Evolutionary conservation across 306 rosid genomes (phyloP), one percentile per base, ranked within the genome.

Genomic region (Medicago arabica): DNA sequence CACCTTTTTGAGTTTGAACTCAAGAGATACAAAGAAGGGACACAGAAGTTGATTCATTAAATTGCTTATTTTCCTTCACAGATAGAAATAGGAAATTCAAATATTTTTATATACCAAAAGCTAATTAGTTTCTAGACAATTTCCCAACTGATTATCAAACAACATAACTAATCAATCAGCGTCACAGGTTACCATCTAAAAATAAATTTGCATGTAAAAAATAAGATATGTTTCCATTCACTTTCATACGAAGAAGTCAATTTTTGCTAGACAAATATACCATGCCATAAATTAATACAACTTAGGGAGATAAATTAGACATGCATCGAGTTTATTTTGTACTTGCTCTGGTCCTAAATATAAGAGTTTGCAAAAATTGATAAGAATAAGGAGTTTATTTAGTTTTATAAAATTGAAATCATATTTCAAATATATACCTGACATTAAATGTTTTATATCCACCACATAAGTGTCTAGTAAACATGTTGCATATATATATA

Each of bases 51-150:
- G 39, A 67, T 77, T 44, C 53, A 60, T 34, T 19, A 53, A 15
- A 11, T 72, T 72, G 2, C 25, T 5, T 41, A 9, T 1, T 28
- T 64, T 54, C 23, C 23, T 44, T 54, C 10, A 58, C 64, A 18
- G 12, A 17, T 13, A 55, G 10, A 8, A 43, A 66, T 11, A 58
- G 46, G 17, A 66, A 74, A 59, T 67, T 74, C 57, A 65, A 25
- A 5, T 13, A 2, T 7, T 1, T 47, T 11, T 13, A 19, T 9
- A 13, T 1, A 19, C 12, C 47, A 36, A 80, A 80, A 49, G 17
- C 17, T 47, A 65, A 31, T 14, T n/a, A 50, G 16, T 31, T 50
- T 68, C n/a, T 28, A n/a, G 39, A 68, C 28, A 41, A 64, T 28
- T 54, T 66, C 40, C 68, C 17, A 28, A 13, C 16, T 50, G 3